phyloP scores from a whole-genome alignment of 129 eudicot species.

The Helianthus tuberosus region DNA sequence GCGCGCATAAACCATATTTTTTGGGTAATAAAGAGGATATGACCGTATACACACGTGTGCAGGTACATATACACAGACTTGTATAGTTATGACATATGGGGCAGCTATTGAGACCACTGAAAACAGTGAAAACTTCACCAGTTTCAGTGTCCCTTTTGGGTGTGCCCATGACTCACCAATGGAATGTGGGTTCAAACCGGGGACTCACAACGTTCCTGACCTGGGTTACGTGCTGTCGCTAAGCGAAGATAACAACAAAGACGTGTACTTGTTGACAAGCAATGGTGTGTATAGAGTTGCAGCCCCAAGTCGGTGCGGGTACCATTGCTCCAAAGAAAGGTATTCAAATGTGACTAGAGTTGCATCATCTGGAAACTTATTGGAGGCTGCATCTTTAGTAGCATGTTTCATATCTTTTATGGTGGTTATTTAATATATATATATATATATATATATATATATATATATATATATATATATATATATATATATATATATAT shows the following conservation, averaged over 20 bases:
- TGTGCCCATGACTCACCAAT: constrained; percentile 78
- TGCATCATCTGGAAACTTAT: constrained; percentile 23
- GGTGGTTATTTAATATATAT: constrained; percentile 4
- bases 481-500: no score
- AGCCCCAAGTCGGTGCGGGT: constrained; percentile 71
- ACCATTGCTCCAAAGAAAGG: constrained; percentile 58
- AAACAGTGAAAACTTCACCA: constrained; percentile 62
- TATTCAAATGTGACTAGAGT: constrained; percentile 16
- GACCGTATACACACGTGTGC: constrained; percentile 12
- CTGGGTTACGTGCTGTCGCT: constrained; percentile 67
- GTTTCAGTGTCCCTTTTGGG: constrained; percentile 35
- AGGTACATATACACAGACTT: constrained; percentile 86
- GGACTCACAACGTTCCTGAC: constrained; percentile 45
- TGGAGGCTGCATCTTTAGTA: constrained; percentile 8
- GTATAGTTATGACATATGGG: constrained; percentile 69
- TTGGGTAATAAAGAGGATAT: background rate
- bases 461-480: no score
- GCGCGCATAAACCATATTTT: background rate
- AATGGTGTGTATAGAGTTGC: constrained; percentile 80
- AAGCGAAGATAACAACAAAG: constrained; percentile 72
- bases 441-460: no score
- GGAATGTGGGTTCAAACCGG: constrained; percentile 51
- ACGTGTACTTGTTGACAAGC: constrained; percentile 57
- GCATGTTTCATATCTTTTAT: constrained; percentile 14
- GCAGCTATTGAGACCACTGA: constrained; percentile 53